phyloP scores from a whole-genome alignment of 1,284 basidiomycete genomes.

The Cystobasidium sp. region DNA sequence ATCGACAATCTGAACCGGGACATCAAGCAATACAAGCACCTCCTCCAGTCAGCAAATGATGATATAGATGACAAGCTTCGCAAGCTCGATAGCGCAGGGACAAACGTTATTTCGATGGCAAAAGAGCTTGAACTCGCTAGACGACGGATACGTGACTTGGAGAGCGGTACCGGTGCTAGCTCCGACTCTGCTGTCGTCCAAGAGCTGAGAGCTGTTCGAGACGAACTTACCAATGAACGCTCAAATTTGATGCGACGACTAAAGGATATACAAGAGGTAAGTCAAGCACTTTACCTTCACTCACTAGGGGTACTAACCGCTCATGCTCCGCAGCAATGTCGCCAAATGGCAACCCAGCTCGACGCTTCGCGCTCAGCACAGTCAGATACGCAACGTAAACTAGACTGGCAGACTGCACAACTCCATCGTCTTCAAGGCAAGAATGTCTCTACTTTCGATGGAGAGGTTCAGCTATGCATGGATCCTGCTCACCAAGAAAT shows the following conservation, averaged over 20 bases:
- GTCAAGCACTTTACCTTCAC: background rate
- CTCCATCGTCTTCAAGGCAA: slow-evolving; percentile 9
- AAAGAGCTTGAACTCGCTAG: slow-evolving; percentile 71
- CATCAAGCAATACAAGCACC: slow-evolving; percentile 60
- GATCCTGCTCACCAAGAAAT: slow-evolving; percentile 53
- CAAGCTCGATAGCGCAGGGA: slow-evolving; percentile 74
- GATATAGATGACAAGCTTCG: slow-evolving; percentile 82
- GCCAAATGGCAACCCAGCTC: slow-evolving; percentile 40
- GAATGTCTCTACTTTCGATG: slow-evolving; percentile 23
- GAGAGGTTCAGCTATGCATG: slow-evolving; percentile 2
- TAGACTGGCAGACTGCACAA: slow-evolving; percentile 42
- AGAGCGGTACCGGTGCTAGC: slow-evolving; percentile 58
- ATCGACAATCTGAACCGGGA: slow-evolving; percentile 57
- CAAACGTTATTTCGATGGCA: slow-evolving; percentile 63
- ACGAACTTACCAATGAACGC: slow-evolving; percentile 43
- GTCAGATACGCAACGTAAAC: slow-evolving; percentile 23
- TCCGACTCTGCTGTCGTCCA: slow-evolving; percentile 7
- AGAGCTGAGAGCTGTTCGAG: slow-evolving; percentile 45
- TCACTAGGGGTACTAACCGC: background rate
- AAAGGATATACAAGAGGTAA: slow-evolving; percentile 42
- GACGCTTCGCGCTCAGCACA: slow-evolving; percentile 35
- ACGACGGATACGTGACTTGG: slow-evolving; percentile 63
- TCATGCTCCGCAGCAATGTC: slow-evolving; percentile 27
- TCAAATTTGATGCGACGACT: slow-evolving; percentile 41
- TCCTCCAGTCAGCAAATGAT: slow-evolving; percentile 75